phyloP scores from a whole-genome alignment of 1,139 yeast genomes.

The Waltiozyma sp. region DNA sequence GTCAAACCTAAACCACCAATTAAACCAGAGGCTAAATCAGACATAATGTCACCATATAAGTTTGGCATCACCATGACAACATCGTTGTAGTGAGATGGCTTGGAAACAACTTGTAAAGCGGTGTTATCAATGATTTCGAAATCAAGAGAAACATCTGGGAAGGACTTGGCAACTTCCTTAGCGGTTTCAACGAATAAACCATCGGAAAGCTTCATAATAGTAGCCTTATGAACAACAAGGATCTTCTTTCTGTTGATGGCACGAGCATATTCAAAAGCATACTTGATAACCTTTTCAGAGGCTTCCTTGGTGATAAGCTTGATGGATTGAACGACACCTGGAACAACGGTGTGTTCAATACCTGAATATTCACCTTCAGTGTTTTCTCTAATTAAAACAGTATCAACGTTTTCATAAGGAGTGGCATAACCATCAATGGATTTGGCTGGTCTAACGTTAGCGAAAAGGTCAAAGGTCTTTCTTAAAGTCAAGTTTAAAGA shows the following conservation, averaged over 20 bases:
- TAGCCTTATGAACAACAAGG: constrained; percentile 93
- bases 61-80: constrained; percentile 99
- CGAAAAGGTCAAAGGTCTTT: constrained; percentile 91
- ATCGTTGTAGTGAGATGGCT: constrained; percentile 73
- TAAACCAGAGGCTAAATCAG: constrained; percentile 93
- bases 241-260: constrained; percentile 83
- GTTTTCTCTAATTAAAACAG: constrained; percentile 95
- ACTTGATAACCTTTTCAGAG: constrained; percentile 90
- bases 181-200: constrained; percentile 94
- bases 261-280: constrained; percentile 93
- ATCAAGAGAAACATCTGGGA: constrained; percentile 77
- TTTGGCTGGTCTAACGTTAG: constrained; percentile 96
- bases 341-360: constrained; percentile 94
- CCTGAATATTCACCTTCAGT: constrained; percentile 99
- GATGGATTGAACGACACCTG: constrained; percentile 97
- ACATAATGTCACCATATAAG: constrained; percentile 97
- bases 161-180: constrained; percentile 78
- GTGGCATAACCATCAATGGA: constrained; percentile 90
- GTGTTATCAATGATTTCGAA: constrained; percentile 93
- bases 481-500: constrained; percentile 94
- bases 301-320: constrained; percentile 95
- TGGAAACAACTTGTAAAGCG: constrained; percentile 78
- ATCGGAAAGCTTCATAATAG: constrained; percentile 95
- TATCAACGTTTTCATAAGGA: constrained; percentile 88
- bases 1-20: constrained; percentile 98